Evolutionary conservation across 2,329 filamentous ascomycete species (phyloP).

Genomic region (Cyclaneusma minus): DNA sequence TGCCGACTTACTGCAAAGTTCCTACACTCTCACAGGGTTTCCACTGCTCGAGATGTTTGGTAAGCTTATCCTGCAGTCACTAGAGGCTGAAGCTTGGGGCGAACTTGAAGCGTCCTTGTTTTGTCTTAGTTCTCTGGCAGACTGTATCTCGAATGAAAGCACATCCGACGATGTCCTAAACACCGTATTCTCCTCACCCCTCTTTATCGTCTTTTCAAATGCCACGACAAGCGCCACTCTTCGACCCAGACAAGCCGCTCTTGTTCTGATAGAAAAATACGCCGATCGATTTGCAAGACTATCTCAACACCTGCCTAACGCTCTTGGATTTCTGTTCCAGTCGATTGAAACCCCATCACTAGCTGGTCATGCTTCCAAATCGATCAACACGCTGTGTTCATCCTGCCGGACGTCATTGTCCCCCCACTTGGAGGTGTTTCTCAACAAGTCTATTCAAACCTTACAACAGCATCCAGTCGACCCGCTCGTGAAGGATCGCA

Average conservation of each 20-base stretch:
- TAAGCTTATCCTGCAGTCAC: conserved; percentile 33
- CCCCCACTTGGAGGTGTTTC: conserved; percentile 49
- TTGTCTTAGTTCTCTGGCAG: conserved; percentile 51
- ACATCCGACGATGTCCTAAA: conserved; percentile 41
- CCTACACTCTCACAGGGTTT: conserved; percentile 45
- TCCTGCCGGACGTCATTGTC: conserved; percentile 59
- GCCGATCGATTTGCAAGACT: conserved; percentile 64
- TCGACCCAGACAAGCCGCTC: conserved; percentile 49
- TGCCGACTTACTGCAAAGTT: conserved; percentile 59
- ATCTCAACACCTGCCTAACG: conserved; percentile 48
- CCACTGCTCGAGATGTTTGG: conserved; percentile 40
- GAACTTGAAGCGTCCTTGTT: conserved; percentile 45
- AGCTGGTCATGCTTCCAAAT: conserved; percentile 54
- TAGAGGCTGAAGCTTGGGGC: conserved; percentile 34
- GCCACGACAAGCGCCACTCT: conserved; percentile 37
- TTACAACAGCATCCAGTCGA: conserved; percentile 44
- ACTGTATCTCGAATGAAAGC: conserved; percentile 44
- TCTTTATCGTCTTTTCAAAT: conserved; percentile 39
- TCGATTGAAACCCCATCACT: conserved; percentile 47
- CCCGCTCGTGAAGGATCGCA: conserved; percentile 53
- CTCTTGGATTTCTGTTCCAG: conserved; percentile 59
- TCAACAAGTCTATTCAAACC: conserved; percentile 56
- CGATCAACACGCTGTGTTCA: conserved; percentile 59
- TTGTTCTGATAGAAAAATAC: conserved; percentile 57
- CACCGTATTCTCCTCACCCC: conserved; percentile 42